Percentiles rank a stretch among this genome's conserved stretches.
Conservation (phyloP, 306 rosid species). For the Lathyrus oleraceus region DNA sequence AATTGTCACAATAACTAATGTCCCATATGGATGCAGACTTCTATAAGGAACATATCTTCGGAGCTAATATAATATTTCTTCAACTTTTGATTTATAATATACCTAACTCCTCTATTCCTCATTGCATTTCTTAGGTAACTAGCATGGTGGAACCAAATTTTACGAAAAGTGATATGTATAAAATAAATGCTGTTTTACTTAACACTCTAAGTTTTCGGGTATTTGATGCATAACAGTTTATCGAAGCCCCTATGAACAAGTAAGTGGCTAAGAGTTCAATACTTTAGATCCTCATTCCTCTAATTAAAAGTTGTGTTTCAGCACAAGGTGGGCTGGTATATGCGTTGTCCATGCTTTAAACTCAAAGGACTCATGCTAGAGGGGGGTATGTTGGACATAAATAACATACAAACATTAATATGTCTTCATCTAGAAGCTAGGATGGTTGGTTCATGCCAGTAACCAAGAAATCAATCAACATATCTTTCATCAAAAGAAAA, state of each 20-base stretch:
- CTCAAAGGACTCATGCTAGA: not conserved
- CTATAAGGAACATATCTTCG: not conserved
- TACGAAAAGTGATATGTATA: not conserved
- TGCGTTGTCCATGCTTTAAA: not conserved
- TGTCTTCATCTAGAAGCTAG: not conserved
- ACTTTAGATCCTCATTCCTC: not conserved
- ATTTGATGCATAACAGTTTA: not conserved
- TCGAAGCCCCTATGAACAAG: not conserved
- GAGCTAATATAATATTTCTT: slow-evolving; percentile 3
- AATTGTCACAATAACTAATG: slow-evolving; percentile 24
- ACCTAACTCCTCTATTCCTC: slow-evolving; percentile 19
- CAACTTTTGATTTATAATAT: slow-evolving; percentile 27
- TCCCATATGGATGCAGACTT: slow-evolving; percentile 5
- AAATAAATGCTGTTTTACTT: not conserved
- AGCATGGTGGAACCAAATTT: slow-evolving; percentile 20
- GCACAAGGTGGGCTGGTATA: not conserved
- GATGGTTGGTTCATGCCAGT: slow-evolving; percentile 13
- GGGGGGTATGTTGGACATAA: not conserved
- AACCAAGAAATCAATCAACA: slow-evolving; percentile 15
- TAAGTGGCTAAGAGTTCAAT: not conserved
- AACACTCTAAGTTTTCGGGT: not conserved
- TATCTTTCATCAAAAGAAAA: slow-evolving; percentile 15
- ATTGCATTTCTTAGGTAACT: slow-evolving; percentile 21
- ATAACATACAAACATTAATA: not conserved
- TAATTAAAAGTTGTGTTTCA: not conserved